These are phyloP conservation scores for Waitea zeae DNA, from an alignment of 1,284 basidiomycete genomes.

Conservation along the genomic window DNA sequence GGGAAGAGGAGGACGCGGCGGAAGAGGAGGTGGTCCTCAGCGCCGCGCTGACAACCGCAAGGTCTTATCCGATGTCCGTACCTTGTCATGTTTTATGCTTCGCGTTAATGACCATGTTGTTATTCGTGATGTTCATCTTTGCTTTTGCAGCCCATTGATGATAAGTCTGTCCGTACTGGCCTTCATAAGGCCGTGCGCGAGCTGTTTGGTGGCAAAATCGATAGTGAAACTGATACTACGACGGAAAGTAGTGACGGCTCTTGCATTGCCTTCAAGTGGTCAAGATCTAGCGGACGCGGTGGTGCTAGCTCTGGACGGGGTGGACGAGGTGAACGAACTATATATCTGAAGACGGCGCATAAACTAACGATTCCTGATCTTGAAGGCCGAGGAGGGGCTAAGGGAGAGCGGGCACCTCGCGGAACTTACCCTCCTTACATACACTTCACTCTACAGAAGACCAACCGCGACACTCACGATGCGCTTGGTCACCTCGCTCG, in stretches of 20 bases:
- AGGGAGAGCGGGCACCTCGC: slow-evolving; percentile 30
- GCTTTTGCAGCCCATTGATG: too few species aligned
- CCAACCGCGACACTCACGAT: slow-evolving; percentile 95
- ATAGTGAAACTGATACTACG: slow-evolving; percentile 47
- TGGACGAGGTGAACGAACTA: too few species aligned
- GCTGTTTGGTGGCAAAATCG: slow-evolving; percentile 69
- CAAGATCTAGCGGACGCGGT: too few species aligned
- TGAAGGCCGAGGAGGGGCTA: slow-evolving; percentile 19
- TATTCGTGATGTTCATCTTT: too few species aligned
- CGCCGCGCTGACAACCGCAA: slow-evolving; percentile 47
- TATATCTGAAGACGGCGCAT: too few species aligned
- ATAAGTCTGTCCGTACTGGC: slow-evolving; percentile 67
- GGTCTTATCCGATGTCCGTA: slow-evolving; percentile 64
- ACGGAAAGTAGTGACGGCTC: slow-evolving; percentile 38
- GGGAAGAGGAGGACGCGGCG: slow-evolving; percentile 25
- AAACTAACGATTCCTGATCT: too few species aligned
- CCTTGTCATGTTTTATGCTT: slow-evolving; percentile 6
- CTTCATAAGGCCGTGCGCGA: slow-evolving; percentile 74
- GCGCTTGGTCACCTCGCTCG: slow-evolving; percentile 71
- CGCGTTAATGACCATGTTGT: too few species aligned
- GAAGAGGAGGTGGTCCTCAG: slow-evolving; percentile 19
- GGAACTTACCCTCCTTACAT: slow-evolving; percentile 78
- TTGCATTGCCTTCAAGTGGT: slow-evolving; percentile 62
- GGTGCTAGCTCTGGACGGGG: too few species aligned
- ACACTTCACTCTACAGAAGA: slow-evolving; percentile 94